A percentile compares a stretch with the other conserved stretches of the same genome.
Evolutionary conservation across 176 grass and related monocot species (phyloP).

Genomic region (Areca catechu): DNA sequence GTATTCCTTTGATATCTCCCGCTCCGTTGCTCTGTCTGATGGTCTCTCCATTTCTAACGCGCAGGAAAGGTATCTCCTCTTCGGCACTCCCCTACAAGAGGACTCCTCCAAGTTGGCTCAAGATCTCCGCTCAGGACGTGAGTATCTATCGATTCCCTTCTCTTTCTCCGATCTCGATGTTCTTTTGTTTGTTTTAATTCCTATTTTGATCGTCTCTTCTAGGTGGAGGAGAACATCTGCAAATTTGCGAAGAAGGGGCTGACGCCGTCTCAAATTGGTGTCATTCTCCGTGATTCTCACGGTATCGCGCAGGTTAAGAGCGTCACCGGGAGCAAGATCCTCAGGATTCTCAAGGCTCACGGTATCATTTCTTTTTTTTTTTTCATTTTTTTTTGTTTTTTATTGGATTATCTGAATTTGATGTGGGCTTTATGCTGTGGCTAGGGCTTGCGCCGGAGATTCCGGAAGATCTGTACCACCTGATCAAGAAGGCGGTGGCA

Average conservation of each 20-base stretch:
- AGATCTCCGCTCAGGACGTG: slow-evolving; percentile 4
- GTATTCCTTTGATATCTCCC: background rate
- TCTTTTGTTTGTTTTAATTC: too few species aligned
- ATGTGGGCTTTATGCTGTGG: too few species aligned
- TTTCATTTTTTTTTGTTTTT: background rate
- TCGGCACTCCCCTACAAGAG: slow-evolving; percentile 8
- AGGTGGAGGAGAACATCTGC: slow-evolving; percentile 32
- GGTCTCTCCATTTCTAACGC: too few species aligned
- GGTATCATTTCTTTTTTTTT: slow-evolving; percentile 8
- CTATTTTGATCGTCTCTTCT: background rate
- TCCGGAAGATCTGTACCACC: slow-evolving; percentile 10
- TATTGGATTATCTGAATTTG: background rate
- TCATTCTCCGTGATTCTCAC: slow-evolving; percentile 75
- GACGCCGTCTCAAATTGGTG: slow-evolving; percentile 76
- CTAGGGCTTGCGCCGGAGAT: slow-evolving; percentile 3
- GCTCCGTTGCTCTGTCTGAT: too few species aligned
- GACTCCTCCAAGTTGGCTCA: slow-evolving; percentile 11
- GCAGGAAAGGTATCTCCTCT: slow-evolving; percentile 12
- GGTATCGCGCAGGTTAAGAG: slow-evolving; percentile 69
- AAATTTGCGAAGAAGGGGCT: slow-evolving; percentile 48
- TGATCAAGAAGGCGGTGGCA: slow-evolving; percentile 12
- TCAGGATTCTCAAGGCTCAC: slow-evolving; percentile 12
- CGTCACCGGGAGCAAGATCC: slow-evolving; percentile 34
- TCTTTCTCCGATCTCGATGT: too few species aligned
- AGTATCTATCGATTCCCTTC: background rate